A percentile compares a stretch with the other conserved stretches of the same genome.
Evolutionary conservation across 495 filamentous ascomycete genomes (phyloP).

Genomic region (Daldinia loculata): DNA sequence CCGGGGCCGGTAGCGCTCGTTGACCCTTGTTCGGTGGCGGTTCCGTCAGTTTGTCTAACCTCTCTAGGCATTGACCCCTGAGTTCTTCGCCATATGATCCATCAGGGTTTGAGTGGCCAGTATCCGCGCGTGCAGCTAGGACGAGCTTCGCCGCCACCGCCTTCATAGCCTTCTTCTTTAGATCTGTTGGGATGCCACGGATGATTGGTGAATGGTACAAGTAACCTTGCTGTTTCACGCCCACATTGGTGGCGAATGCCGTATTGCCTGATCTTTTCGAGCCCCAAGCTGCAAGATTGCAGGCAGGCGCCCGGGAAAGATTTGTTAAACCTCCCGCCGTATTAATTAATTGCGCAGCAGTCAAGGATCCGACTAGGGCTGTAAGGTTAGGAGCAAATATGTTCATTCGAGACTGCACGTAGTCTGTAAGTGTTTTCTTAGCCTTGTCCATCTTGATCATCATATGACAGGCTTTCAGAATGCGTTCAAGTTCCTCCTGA

Average conservation of each 20-base stretch:
- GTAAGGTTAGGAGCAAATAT: slow-evolving; percentile 95
- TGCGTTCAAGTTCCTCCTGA: slow-evolving; percentile 74
- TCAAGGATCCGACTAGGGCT: slow-evolving; percentile 91
- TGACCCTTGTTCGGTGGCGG: slow-evolving; percentile 90
- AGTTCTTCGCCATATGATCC: slow-evolving; percentile 87
- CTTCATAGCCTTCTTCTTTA: slow-evolving; percentile 94
- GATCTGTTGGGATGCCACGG: slow-evolving; percentile 79
- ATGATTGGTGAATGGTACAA: slow-evolving; percentile 92
- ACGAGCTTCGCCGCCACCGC: slow-evolving; percentile 94
- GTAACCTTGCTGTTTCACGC: slow-evolving; percentile 91
- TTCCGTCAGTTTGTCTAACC: slow-evolving; percentile 93
- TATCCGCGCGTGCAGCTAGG: slow-evolving; percentile 87
- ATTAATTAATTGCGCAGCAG: slow-evolving; percentile 95
- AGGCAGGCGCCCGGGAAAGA: slow-evolving; percentile 89
- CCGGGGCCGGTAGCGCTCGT: slow-evolving; percentile 89
- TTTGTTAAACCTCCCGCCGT: slow-evolving; percentile 87
- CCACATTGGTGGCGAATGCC: slow-evolving; percentile 93
- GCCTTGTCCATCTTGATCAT: slow-evolving; percentile 86
- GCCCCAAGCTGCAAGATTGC: slow-evolving; percentile 89
- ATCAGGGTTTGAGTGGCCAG: slow-evolving; percentile 81
- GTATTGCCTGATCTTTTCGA: slow-evolving; percentile 83
- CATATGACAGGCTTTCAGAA: slow-evolving; percentile 84
- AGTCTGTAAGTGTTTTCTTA: slow-evolving; percentile 87
- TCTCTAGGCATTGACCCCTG: slow-evolving; percentile 80
- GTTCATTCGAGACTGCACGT: slow-evolving; percentile 97